These are phyloP conservation scores for Leucaena leucocephala DNA, from an alignment of 306 rosid species.

Conservation along the genomic window DNA sequence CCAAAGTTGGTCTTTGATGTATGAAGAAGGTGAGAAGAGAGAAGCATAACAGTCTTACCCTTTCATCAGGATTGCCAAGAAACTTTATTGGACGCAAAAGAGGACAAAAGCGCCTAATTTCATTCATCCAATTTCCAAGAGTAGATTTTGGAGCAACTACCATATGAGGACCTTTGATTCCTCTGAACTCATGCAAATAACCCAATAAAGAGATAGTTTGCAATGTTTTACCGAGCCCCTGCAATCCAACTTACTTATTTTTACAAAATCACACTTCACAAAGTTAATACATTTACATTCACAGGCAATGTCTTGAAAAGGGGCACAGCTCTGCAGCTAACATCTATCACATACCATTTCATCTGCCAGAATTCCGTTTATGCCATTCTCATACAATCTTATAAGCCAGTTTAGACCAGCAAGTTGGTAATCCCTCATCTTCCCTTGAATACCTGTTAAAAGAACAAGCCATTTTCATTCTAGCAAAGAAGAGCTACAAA, in stretches of 20 bases:
- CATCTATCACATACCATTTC: constrained; percentile 73
- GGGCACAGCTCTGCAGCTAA: background rate
- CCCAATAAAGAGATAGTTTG: constrained; percentile 96
- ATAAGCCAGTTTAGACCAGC: constrained; percentile 98
- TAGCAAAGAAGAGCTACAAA: constrained; percentile 5
- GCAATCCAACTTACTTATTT: constrained; percentile 29
- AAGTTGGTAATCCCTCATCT: constrained; percentile 98
- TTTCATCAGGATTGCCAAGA: constrained; percentile 97
- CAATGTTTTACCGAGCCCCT: constrained; percentile 98
- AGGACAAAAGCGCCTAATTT: constrained; percentile 95
- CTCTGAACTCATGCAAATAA: constrained; percentile 91
- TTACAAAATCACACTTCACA: constrained; percentile 22
- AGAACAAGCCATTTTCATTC: constrained; percentile 29
- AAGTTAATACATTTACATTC: background rate
- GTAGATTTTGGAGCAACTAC: constrained; percentile 99
- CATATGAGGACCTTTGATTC: constrained; percentile 96
- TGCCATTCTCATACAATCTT: constrained; percentile 92
- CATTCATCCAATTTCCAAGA: constrained; percentile 99
- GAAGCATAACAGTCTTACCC: constrained; percentile 55
- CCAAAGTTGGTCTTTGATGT: constrained; percentile 10
- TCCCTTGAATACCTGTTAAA: constrained; percentile 87
- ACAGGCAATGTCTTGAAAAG: constrained; percentile 4
- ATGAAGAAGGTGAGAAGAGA: background rate
- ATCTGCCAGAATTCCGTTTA: constrained; percentile 98
- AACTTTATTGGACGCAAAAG: constrained; percentile 79